These are phyloP conservation scores for Aspergillus japonicus DNA, from an alignment of 2,329 filamentous ascomycete genomes.

Conservation along the genomic window DNA sequence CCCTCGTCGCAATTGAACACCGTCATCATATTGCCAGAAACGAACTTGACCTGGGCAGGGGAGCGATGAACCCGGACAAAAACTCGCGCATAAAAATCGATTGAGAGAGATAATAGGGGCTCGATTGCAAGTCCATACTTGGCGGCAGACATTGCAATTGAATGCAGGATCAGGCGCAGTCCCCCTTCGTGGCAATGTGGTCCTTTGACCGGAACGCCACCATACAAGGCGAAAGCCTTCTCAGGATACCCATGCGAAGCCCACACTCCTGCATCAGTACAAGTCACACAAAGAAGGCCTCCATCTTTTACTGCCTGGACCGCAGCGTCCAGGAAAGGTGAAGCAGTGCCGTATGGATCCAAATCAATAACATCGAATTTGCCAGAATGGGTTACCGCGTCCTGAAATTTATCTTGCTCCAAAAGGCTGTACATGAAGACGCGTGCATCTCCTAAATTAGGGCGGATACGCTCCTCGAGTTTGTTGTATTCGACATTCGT, in stretches of 20 bases:
- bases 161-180: conserved; percentile 79
- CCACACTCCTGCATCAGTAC: conserved; percentile 93
- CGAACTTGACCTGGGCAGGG: conserved; percentile 82
- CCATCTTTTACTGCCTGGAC: conserved; percentile 85
- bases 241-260: conserved; percentile 92
- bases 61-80: conserved; percentile 81
- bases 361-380: conserved; percentile 94
- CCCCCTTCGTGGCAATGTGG: conserved; percentile 85
- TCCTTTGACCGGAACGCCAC: conserved; percentile 82
- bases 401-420: conserved; percentile 42
- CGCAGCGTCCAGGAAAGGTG: conserved; percentile 87
- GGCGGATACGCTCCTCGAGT: conserved; percentile 67
- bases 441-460: conserved; percentile 78
- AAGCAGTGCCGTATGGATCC: conserved; percentile 92
- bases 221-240: conserved; percentile 92
- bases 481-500: conserved; percentile 83
- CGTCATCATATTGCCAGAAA: conserved; percentile 87
- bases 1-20: conserved; percentile 88
- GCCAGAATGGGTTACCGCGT: conserved; percentile 39
- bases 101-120: conserved; percentile 85
- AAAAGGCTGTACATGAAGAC: conserved; percentile 83
- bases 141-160: conserved; percentile 74
- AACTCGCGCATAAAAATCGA: conserved; percentile 90
- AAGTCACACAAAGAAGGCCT: conserved; percentile 89
- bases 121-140: conserved; percentile 87